Evolutionary conservation across 441 rosid genomes (phyloP), one percentile per base, ranked within the genome.

Genomic region (Monsonia emarginata): DNA sequence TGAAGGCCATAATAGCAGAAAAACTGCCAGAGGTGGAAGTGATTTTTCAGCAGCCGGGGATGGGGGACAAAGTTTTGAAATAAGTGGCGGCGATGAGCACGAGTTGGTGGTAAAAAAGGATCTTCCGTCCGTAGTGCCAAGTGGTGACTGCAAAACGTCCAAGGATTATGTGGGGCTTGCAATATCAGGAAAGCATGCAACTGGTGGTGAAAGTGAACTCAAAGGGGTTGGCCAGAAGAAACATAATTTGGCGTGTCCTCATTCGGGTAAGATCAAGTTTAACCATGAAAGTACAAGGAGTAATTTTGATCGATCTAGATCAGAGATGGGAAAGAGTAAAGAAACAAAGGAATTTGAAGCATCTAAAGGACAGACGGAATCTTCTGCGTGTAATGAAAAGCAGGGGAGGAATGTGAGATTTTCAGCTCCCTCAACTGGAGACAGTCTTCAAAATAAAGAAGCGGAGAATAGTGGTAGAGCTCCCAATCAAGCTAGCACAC

Each of bases 331-430:
- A 71, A 64, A 65, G 40, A 67, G 54, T 18, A 60, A 54, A 56
- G 63, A 71, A 46, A 71, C 74, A 28, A 48, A 40, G 58, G 75
- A 70, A 32, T 34, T 28, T 28, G 59, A 64, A 64, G 57, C 25
- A 67, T 66, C 76, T 13, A 82, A 84, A 75, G 80, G 69, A 66
- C 26, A 48, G 27, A 79, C 68, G 71, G 74, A 72, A 76, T 77
- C 81, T 72, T 73, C 69, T 66, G 81, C 70, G 69, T 32, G 21
- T 63, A 81, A 79, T 16, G 71, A 50, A 77, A 61, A 69, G 56
- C 80, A 56, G 72, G 69, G 73, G 61, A 70, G 73, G 61, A 78
- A 74, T 48, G 63, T 63, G 40, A 69, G 69, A 66, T 77, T 54
- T 65, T 79, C 71, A 24, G 61, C 48, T 38, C 70, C 87, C n/a